Evolutionary conservation across 2,329 filamentous ascomycete genomes (phyloP), one percentile per base, ranked within the genome.

Genomic region (Exophiala dermatitidis): DNA sequence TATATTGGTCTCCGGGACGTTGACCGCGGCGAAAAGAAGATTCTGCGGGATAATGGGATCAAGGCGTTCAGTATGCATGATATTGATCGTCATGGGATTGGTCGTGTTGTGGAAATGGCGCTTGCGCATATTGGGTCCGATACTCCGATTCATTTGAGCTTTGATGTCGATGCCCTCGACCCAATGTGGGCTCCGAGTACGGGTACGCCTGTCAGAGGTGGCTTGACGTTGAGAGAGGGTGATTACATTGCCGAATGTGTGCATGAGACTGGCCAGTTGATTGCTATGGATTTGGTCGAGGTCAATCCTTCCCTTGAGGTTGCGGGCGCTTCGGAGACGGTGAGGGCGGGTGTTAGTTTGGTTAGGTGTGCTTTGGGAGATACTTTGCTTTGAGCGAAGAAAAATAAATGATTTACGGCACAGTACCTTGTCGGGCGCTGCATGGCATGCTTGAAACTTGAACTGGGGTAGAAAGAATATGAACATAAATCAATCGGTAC

Each of bases 61-160:
- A 91, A 88, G 77, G 91, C 91, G 3, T 98, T 97, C 67, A 91
- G 86, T 74, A 98, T 98, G 93, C 93, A 95, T 68, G 93, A 98
- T 68, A 86, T 98, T 70, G 93, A 98, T 60, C 90, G 88, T 50
- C 79, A 97, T 67, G 93, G 93, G 44, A 98, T 98, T 65, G 93
- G 93, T 51, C 86, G 85, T 61, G 89, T 98, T 60, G 90, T 98
- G 74, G 93, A 97, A 66, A 95, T 96, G 91, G 91, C 91, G n/a
- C 79, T 98, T 49, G 91, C 85, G 32, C 90, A 96, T 75, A 95
- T 97, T 62, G 93, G 93, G 63, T 82, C 77, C 66, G 93, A 97
- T 69, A 96, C 90, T 0, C 93, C 93, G 40, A 96, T 98, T 67
- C 93, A 98, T 71, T 81, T 98, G 55, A 95, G 89, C 36, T 97